phyloP scores from a whole-genome alignment of 108 stramenopile genomes.

The Licmophora abbreviata region DNA sequence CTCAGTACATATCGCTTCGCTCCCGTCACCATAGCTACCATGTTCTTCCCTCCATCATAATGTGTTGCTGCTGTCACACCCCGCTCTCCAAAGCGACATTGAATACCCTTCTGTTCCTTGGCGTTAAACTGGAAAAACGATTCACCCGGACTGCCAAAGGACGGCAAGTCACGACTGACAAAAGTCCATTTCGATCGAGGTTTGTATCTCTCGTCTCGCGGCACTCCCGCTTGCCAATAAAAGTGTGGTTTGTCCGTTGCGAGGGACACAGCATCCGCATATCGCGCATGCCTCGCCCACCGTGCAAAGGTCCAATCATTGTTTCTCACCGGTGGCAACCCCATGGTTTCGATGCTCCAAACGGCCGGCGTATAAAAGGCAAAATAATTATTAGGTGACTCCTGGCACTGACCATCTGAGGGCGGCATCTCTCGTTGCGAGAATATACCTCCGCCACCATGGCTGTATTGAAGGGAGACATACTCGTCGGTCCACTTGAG shows the following conservation, averaged over 20 bases:
- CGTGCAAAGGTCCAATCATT: constrained; percentile 56
- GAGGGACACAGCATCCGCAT: constrained; percentile 61
- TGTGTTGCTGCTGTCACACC: constrained; percentile 94
- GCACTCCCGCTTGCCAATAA: constrained; percentile 73
- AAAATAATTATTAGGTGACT: constrained; percentile 76
- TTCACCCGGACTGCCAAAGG: constrained; percentile 45
- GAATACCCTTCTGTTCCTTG: constrained; percentile 72
- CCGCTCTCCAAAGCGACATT: constrained; percentile 80
- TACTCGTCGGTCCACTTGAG: constrained; percentile 85
- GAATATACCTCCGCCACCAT: not conserved
- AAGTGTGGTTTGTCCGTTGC: constrained; percentile 53
- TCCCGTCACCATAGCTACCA: constrained; percentile 91
- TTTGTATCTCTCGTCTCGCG: constrained; percentile 41
- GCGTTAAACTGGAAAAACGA: constrained; percentile 67
- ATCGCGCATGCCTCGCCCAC: constrained; percentile 69
- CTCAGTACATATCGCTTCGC: constrained; percentile 91
- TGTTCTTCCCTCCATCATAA: constrained; percentile 88
- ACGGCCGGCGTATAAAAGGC: constrained; percentile 50
- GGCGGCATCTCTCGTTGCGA: constrained; percentile 3
- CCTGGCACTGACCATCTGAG: constrained; percentile 48
- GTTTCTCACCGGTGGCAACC: constrained; percentile 59
- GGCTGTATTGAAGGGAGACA: constrained; percentile 44
- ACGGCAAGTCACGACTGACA: constrained; percentile 67
- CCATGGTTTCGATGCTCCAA: constrained; percentile 52
- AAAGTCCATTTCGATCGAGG: constrained; percentile 47